Conservation (phyloP, 139 green algal species). For the Chlorella sorokiniana region DNA sequence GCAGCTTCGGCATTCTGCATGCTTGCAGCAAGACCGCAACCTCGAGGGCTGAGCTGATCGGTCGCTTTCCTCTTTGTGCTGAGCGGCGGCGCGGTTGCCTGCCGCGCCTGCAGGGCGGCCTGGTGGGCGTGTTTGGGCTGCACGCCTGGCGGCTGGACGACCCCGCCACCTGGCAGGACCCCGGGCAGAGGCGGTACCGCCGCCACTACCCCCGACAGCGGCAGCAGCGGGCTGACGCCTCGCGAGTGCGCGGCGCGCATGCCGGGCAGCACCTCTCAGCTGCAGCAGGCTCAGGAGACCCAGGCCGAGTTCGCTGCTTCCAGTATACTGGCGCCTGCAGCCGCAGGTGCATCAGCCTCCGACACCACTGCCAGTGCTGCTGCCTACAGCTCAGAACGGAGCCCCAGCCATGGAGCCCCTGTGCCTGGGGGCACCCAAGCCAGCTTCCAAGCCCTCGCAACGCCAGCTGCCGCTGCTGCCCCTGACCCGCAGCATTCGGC, state of each 20-base stretch:
- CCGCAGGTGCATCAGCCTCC: neutral
- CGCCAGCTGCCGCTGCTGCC: no score
- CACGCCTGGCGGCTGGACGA: constrained; percentile 61
- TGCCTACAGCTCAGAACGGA: neutral
- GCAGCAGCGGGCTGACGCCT: neutral
- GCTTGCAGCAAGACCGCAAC: no score
- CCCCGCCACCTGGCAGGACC: constrained; percentile 54
- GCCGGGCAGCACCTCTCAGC: neutral
- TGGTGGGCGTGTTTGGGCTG: constrained; percentile 63
- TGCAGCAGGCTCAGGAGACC: neutral
- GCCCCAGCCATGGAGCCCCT: no score
- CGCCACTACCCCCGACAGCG: neutral
- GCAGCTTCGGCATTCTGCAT: no score
- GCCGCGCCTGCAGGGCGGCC: constrained; percentile 43
- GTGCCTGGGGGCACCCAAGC: no score
- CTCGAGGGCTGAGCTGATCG: no score
- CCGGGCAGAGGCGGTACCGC: constrained; percentile 7
- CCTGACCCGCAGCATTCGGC: neutral
- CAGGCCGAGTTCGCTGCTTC: neutral
- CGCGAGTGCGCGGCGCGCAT: neutral
- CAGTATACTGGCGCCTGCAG: neutral
- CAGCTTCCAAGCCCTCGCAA: no score
- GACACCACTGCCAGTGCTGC: neutral
- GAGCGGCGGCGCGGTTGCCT: neutral
- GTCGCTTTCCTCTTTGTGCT: no score